A percentile compares a stretch with the other conserved stretches of the same genome.
These are phyloP conservation scores for Exidia glandulosa DNA, from an alignment of 768 basidiomycete genomes.

Conservation along the genomic window DNA sequence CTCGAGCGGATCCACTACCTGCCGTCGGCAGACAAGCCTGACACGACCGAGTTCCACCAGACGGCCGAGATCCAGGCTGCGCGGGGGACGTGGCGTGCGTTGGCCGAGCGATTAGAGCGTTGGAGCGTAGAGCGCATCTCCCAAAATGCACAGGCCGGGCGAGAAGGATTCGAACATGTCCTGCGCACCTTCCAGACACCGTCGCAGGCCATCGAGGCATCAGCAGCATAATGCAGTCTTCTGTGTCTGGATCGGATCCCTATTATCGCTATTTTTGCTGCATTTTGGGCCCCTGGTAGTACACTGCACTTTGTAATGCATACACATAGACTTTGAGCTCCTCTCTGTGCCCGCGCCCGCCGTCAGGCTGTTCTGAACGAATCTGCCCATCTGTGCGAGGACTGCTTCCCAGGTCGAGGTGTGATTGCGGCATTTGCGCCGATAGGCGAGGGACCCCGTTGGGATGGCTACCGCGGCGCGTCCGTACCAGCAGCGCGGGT, in stretches of 20 bases:
- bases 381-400: no score
- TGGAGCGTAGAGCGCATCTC: conserved; percentile 85
- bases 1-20: conserved; percentile 83
- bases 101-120: conserved; percentile 73
- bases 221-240: not conserved
- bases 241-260: not conserved
- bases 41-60: conserved; percentile 67
- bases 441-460: no score
- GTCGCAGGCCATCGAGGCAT: not conserved
- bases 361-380: no score
- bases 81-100: conserved; percentile 66
- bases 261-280: not conserved
- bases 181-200: conserved; percentile 52
- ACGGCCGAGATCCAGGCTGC: conserved; percentile 88
- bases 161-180: conserved; percentile 84
- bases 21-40: conserved; percentile 39
- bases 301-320: not conserved
- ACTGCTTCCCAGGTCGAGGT: no score
- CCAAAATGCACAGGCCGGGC: conserved; percentile 84
- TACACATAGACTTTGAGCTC: not conserved
- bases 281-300: not conserved
- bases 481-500: not conserved
- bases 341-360: no score
- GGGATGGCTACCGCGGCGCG: no score
- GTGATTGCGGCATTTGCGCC: no score